Evolutionary conservation across 148 eudicot genomes (phyloP), one percentile per base, ranked within the genome.

Genomic region (Pouteria glomerata): DNA sequence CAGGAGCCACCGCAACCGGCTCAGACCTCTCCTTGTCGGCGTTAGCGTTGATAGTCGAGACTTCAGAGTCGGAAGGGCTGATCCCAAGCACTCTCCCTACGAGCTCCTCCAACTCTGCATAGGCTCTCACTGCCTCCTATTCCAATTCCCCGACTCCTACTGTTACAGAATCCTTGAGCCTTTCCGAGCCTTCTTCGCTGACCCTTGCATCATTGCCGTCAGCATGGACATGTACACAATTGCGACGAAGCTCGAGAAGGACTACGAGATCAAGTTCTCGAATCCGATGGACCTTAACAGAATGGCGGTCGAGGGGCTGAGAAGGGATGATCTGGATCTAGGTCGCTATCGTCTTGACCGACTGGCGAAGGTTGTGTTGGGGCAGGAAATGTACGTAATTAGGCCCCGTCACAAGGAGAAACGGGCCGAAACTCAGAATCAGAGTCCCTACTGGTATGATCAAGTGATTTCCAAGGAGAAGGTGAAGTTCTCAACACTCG

Each of bases 51-150:
- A n/a, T 29, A 24, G 13, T 33, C 13, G 0, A 14, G 31, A 15
- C n/a, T 10, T 0, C 5, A 29, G 14, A 2, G 0, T 19, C 34
- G 29, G 33, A n/a, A n/a, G n/a, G n/a, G n/a, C n/a, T 6, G 23
- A 33, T 24, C 63, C 41, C 14, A 16, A 59, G 16, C 18, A 59
- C 7, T 31, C 19, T 8, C 63, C 63, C 24, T 59, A 33, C 63
- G 63, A 59, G 16, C 63, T 59, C 41, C 23, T 59, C 41, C 23
- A 34, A 34, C 63, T 59, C 23, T 59, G 63, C 63, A 59, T 59
- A 18, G 63, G 60, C 60, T 57, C 60, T 12, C 33, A 57, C 18
- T 57, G 60, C 34, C 60, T 57, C 4, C 26, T 57, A 15, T 57
- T 26, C 60, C 60, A 27, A 1, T 3, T 57, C 60, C 6, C 60